Evolutionary conservation across 2,329 filamentous ascomycete genomes (phyloP), one percentile per base, ranked within the genome.

Genomic region (Xylariaceae sp.): DNA sequence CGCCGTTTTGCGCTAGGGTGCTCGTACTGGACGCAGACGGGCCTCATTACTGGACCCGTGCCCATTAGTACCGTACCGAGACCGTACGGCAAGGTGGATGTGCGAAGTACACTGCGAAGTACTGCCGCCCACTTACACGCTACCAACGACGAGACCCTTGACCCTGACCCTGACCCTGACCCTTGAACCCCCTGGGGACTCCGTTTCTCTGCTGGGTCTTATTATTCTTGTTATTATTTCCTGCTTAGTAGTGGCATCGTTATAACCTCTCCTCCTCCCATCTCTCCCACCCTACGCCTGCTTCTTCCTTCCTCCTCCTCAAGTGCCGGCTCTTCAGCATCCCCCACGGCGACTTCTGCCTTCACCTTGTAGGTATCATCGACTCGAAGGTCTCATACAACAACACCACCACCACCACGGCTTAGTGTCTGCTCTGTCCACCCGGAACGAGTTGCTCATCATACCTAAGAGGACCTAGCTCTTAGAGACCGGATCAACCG

Each of bases 391-490:
- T 42, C 37, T 10, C 30, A n/a, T 17, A 15, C 7, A 8, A 49
- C 23, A 42, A 34, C 7, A 8, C 30, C 23, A 42, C 15, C 23
- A 35, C 30, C 49, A 23, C 23, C 39, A 62, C 62, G 64, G 66
- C 37, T 55, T 58, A 60, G 64, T 60, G 57, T 61, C 62, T 57
- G 62, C 59, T 60, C 64, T 62, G 60, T 59, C 64, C 66, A 62
- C 62, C 62, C 68, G 68, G 66, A 67, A 64, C 23, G 67, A 77
- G 76, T 77, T 75, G 77, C 78, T 77, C 54, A 66, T 77, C 54
- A 66, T 62, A 60, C 51, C 57, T 55, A 58, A 55, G 61, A 59
- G 30, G 50, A 58, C 47, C 51, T 39, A 55, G 18, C 62, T 59
- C 59, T 42, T 42, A 18, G 17, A 18, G 17, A 18, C 17, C 8